Evolutionary conservation across 2,329 filamentous ascomycete genomes (phyloP).

Genomic region (Raffaelea arxii): DNA sequence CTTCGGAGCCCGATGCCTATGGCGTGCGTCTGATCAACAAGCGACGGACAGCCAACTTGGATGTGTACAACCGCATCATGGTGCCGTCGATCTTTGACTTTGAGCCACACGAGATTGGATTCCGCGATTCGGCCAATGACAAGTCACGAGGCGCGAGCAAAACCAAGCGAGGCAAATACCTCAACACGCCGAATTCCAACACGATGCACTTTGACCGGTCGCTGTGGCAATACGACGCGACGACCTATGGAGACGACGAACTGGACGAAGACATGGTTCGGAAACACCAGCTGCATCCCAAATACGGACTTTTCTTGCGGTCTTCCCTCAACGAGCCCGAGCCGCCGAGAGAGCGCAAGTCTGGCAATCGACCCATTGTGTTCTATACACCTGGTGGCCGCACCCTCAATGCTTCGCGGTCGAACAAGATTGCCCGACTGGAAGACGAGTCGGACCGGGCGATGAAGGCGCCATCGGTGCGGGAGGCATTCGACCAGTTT

Average conservation of each 20-base stretch:
- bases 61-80: conserved; percentile 42
- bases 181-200: conserved; percentile 43
- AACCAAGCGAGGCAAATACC: conserved; percentile 42
- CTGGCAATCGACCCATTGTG: conserved; percentile 38
- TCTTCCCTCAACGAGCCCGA: conserved; percentile 35
- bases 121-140: conserved; percentile 48
- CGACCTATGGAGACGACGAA: conserved; percentile 35
- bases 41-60: conserved; percentile 25
- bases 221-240: conserved; percentile 42
- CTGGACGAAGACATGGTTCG: conserved; percentile 41
- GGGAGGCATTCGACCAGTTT: conserved; percentile 13
- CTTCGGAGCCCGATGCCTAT: conserved; percentile 38
- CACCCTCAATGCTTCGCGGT: conserved; percentile 38
- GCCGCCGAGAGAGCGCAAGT: conserved; percentile 27
- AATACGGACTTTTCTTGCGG: conserved; percentile 41
- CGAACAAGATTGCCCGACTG: conserved; percentile 20
- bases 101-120: conserved; percentile 46
- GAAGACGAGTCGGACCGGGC: conserved; percentile 8
- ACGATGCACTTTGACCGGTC: conserved; percentile 45
- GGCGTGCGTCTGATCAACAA: conserved; percentile 39
- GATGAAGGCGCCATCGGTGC: conserved; percentile 11
- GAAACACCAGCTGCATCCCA: conserved; percentile 41
- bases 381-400: conserved; percentile 37
- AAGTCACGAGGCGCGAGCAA: conserved; percentile 42
- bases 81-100: conserved; percentile 39